Conservation (phyloP, 169 alveolate genomes). For the Eimeria necatrix region DNA sequence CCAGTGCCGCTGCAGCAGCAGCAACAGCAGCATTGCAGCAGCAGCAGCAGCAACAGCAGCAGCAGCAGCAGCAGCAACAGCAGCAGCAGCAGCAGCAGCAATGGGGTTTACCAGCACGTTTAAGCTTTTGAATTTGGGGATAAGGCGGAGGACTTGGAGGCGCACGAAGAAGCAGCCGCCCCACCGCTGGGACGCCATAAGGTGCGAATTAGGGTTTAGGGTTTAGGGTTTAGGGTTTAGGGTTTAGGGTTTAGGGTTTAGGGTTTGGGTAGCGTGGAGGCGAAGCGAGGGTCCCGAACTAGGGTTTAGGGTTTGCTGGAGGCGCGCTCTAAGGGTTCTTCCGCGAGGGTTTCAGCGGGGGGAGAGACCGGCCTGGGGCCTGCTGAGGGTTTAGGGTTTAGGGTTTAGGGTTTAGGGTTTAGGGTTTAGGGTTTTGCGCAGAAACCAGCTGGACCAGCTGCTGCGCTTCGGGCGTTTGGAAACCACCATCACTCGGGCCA, state of each 20-base stretch:
- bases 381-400: neutral
- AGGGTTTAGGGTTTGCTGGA: neutral
- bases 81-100: conserved; percentile 2
- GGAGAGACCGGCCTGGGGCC: neutral
- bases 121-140: conserved; percentile 89
- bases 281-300: neutral
- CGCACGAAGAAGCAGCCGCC: conserved; percentile 90
- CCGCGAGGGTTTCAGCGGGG: conserved; percentile 21
- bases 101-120: conserved; percentile 68
- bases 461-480: conserved; percentile 90
- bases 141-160: conserved; percentile 87
- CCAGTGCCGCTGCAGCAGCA: conserved; percentile 9
- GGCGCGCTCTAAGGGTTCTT: neutral
- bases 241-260: conserved; percentile 29
- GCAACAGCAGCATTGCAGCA: conserved; percentile 5
- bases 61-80: conserved; percentile 63
- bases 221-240: neutral
- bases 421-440: conserved; percentile 23
- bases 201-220: conserved; percentile 77
- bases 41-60: conserved; percentile 42
- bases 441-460: conserved; percentile 89
- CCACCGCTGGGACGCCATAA: conserved; percentile 91
- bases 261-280: neutral
- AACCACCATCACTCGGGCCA: conserved; percentile 90
- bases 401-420: neutral